These are phyloP conservation scores for Jaenimonas drosophilae DNA, from an alignment of 208 protist species.

Conservation along the genomic window DNA sequence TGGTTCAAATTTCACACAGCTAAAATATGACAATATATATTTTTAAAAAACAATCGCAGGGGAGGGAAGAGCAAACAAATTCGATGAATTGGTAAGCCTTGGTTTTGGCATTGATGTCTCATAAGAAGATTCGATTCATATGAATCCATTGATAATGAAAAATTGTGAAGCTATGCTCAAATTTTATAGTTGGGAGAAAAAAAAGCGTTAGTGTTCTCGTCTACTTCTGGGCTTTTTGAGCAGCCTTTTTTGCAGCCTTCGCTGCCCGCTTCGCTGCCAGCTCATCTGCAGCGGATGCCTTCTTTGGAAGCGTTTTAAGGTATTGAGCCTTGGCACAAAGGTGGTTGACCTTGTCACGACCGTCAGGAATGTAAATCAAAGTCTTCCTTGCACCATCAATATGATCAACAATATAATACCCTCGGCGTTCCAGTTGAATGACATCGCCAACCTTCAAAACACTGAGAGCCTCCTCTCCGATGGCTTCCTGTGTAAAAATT, in stretches of 20 bases:
- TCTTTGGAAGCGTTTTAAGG: conserved; percentile 65
- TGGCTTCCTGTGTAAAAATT: conserved; percentile 46
- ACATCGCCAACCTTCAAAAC: conserved; percentile 87
- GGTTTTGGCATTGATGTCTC: conserved; percentile 3
- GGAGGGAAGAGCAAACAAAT: conserved; percentile 4
- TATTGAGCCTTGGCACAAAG: conserved; percentile 85
- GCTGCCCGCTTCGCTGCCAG: conserved; percentile 72
- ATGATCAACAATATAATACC: conserved; percentile 97
- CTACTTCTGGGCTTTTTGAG: conserved; percentile 50
- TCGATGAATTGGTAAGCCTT: not conserved
- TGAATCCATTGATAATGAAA: too few species aligned
- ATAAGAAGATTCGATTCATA: too few species aligned
- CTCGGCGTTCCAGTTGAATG: conserved; percentile 96
- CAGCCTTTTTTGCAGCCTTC: conserved; percentile 82
- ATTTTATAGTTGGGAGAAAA: too few species aligned
- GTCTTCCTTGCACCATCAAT: conserved; percentile 35
- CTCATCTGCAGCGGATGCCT: conserved; percentile 62
- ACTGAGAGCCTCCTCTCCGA: conserved; percentile 86
- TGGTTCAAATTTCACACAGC: not conserved
- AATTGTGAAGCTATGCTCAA: too few species aligned
- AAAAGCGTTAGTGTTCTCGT: too few species aligned
- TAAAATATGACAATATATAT: not conserved
- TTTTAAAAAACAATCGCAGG: conserved; percentile 6
- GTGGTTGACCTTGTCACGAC: conserved; percentile 87
- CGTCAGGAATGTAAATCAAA: conserved; percentile 81